Base-by-base conservation (phyloP, 305 asterid species). In the Solanum hybrid region DNA sequence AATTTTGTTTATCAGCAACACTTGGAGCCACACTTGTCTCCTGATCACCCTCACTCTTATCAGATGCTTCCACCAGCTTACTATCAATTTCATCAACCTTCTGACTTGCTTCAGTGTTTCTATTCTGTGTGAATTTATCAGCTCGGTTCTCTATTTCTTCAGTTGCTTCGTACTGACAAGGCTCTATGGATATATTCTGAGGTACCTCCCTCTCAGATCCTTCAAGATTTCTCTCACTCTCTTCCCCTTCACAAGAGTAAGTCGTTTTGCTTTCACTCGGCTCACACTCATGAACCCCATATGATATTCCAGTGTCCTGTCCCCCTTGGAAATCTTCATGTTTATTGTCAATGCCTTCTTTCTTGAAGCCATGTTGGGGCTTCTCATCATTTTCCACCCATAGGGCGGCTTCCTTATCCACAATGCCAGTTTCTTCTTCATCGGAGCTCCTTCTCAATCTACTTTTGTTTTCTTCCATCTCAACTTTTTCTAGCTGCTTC, bases 381-480 rank as follows among this genome's bases (percentile, higher is more conserved):
- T 76, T 88, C 90, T 89, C 88, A 69, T 90, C 92, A 90, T 72
- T 89, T 84, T 78, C 94, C 82, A 90, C 88, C 90, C 90, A 91
- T 77, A 45, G 90, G 85, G 69, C 77, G 92, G 79, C 88, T 88
- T 91, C 94, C 86, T 90, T 91, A 88, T 64, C 89, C 85, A 78
- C 77, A 79, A 29, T 79, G 78, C 56, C 91, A 87, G 85, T 91
- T 89, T 89, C 95, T 91, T 91, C 95, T 88, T 84, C 95, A 86
- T 90, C 92, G 85, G 38, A 51, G 71, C 86, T 79, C 89, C 85
- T 66, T 81, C 88, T 91, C 86, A 88, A 88, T 66, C 87, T 90
- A 88, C 60, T 89, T 89, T 64, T 92, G 90, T 87, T 77, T 85
- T 88, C 94, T 91, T 92, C 85, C 79, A 87, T 66, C 36, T 72